These are phyloP conservation scores for Panaeolus papilionaceus DNA, from an alignment of 768 basidiomycete genomes.

Conservation along the genomic window DNA sequence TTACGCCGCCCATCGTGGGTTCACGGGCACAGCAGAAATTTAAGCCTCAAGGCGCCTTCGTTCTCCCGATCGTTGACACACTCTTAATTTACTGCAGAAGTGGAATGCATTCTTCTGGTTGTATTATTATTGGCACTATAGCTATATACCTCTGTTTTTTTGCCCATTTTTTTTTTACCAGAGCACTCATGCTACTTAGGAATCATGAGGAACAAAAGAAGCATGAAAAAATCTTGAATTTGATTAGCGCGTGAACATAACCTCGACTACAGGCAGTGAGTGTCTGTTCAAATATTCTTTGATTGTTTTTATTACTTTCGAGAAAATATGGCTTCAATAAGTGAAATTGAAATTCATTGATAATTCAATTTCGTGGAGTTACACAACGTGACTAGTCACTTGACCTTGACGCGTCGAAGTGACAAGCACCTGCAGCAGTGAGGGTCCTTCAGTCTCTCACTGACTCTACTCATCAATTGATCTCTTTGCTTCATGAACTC, in stretches of 20 bases:
- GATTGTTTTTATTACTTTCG: no score
- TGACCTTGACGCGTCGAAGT: background rate
- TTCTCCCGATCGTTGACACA: background rate
- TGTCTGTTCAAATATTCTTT: no score
- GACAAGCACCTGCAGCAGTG: background rate
- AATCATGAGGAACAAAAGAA: background rate
- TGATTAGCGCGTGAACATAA: no score
- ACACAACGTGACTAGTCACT: background rate
- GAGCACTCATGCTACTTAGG: background rate
- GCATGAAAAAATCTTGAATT: no score
- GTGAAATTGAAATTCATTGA: no score
- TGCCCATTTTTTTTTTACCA: no score
- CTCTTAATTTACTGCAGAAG: background rate
- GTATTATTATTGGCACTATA: background rate
- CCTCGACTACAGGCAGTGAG: no score
- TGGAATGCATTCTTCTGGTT: background rate
- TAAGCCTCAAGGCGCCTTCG: background rate
- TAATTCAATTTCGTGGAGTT: background rate
- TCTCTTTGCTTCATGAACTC: conserved; percentile 5
- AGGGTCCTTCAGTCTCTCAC: no score
- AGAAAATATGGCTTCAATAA: no score
- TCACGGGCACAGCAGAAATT: background rate
- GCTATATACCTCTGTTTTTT: background rate
- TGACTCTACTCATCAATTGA: background rate
- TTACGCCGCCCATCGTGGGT: conserved; percentile 4